Percentiles rank a stretch among this genome's conserved stretches.
These are phyloP conservation scores for Xylariaceae sp. DNA, from an alignment of 2,329 filamentous ascomycete species.

Conservation along the genomic window DNA sequence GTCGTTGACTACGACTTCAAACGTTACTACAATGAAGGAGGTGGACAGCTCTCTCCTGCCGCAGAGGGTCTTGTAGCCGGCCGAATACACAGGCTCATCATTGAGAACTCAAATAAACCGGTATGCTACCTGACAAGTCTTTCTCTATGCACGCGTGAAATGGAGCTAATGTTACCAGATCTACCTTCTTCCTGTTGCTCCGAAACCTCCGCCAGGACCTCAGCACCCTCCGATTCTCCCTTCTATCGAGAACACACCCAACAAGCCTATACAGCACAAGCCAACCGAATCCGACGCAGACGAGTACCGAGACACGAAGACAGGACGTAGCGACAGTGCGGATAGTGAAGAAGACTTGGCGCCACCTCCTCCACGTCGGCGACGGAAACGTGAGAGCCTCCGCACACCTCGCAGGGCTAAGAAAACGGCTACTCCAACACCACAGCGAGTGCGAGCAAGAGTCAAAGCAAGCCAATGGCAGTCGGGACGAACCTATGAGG, in stretches of 20 bases:
- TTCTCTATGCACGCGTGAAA: no score
- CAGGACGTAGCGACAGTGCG: no score
- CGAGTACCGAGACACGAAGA: no score
- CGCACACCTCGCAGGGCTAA: constrained; percentile 5
- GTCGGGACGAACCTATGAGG: constrained; percentile 18
- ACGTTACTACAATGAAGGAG: constrained; percentile 13
- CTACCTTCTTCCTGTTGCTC: neutral
- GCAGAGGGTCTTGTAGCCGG: constrained; percentile 14
- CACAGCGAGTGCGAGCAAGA: constrained; percentile 18
- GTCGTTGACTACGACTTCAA: constrained; percentile 21
- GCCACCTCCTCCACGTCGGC: no score
- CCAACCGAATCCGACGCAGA: no score
- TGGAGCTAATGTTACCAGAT: no score
- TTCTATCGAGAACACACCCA: constrained; percentile 18
- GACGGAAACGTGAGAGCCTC: constrained; percentile 2
- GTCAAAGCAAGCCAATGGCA: constrained; percentile 25
- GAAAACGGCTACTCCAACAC: constrained; percentile 9
- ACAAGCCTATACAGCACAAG: no score
- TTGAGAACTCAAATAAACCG: constrained; percentile 10
- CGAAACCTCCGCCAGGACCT: neutral
- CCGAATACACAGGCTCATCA: constrained; percentile 16
- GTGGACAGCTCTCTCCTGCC: constrained; percentile 13
- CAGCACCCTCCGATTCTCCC: constrained; percentile 11
- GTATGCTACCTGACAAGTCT: constrained; percentile 15
- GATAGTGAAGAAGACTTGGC: no score